Evolutionary conservation across 306 rosid species (phyloP).

Genomic region (Fragaria nilgerrensis): DNA sequence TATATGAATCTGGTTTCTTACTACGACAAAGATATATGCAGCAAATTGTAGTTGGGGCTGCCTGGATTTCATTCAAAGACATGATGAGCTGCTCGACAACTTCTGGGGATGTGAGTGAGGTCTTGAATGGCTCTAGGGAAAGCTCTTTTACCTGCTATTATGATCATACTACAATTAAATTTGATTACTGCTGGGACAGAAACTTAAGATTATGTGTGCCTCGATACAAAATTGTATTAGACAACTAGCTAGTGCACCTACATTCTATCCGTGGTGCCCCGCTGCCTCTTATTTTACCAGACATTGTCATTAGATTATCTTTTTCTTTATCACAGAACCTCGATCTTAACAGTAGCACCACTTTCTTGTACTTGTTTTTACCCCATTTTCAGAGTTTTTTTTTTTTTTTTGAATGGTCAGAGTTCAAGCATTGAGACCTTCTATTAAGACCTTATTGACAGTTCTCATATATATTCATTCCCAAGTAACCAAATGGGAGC

Average conservation of each 20-base stretch:
- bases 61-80: background rate
- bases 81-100: background rate
- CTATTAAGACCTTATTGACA: too few species aligned
- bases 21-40: background rate
- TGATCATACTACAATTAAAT: conserved; percentile 3
- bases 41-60: background rate
- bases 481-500: too few species aligned
- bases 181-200: background rate
- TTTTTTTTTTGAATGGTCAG: too few species aligned
- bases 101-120: background rate
- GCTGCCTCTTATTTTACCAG: background rate
- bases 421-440: too few species aligned
- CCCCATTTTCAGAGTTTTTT: too few species aligned
- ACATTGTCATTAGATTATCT: conserved; percentile 1
- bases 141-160: background rate
- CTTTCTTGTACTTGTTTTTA: too few species aligned
- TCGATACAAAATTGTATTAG: conserved; percentile 1
- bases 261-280: background rate
- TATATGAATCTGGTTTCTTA: background rate
- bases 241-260: background rate
- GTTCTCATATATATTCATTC: too few species aligned
- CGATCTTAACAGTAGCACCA: too few species aligned
- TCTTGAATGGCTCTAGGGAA: background rate
- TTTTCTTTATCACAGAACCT: background rate
- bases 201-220: background rate